These are phyloP conservation scores for Diutina rugosa DNA, from an alignment of 1,139 yeast genomes.

Conservation along the genomic window DNA sequence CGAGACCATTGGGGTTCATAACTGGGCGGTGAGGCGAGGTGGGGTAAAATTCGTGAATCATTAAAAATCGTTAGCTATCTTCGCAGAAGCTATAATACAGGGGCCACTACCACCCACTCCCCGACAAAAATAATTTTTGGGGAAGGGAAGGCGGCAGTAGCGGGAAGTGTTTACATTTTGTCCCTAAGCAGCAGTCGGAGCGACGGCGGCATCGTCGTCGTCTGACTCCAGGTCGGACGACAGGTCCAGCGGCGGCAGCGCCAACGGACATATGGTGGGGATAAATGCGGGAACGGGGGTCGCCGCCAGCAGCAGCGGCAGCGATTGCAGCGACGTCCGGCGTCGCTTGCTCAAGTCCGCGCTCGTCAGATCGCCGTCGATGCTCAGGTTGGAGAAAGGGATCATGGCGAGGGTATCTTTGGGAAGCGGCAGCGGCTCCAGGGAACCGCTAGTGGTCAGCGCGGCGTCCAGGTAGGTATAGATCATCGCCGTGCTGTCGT, in stretches of 20 bases:
- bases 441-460: not conserved
- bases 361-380: slow-evolving; percentile 1
- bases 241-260: slow-evolving; percentile 6
- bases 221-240: not conserved
- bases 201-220: not conserved
- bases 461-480: slow-evolving; percentile 3
- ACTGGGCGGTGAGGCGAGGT: not conserved
- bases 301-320: not conserved
- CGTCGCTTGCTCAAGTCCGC: not conserved
- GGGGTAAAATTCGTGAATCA: not conserved
- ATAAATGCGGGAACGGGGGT: slow-evolving; percentile 3
- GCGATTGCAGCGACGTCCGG: not conserved
- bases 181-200: not conserved
- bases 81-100: not conserved
- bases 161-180: no score
- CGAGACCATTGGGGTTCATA: not conserved
- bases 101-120: not conserved
- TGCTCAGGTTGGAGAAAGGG: not conserved
- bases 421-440: slow-evolving; percentile 5
- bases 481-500: not conserved
- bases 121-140: no score
- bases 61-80: no score
- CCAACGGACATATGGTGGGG: slow-evolving; percentile 5
- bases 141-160: no score
- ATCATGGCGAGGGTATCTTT: not conserved